Evolutionary conservation across 192 early-diverging fungal species (phyloP).

Genomic region (Lunasporangiospora selenospora): DNA sequence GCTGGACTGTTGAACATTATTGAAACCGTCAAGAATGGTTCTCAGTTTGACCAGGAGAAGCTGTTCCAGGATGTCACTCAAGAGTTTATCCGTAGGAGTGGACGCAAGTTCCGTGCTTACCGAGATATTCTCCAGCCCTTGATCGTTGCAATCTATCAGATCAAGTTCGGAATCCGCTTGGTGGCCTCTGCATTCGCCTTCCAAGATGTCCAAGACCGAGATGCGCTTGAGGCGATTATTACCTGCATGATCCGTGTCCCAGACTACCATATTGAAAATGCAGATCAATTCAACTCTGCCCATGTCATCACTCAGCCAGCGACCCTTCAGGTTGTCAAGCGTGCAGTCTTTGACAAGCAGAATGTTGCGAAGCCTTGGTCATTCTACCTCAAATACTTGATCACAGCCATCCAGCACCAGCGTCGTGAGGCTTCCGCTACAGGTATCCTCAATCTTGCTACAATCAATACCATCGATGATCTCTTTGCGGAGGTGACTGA

Average conservation of each 20-base stretch:
- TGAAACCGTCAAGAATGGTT: constrained; percentile 37
- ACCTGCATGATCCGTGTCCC: constrained; percentile 48
- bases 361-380: constrained; percentile 50
- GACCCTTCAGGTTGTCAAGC: constrained; percentile 46
- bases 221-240: constrained; percentile 41
- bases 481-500: constrained; percentile 64
- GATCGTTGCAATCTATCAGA: constrained; percentile 69
- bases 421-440: constrained; percentile 43
- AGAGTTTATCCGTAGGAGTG: constrained; percentile 68
- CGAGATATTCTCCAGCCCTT: constrained; percentile 78
- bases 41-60: constrained; percentile 61
- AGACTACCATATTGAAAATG: constrained; percentile 44
- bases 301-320: constrained; percentile 51
- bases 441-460: constrained; percentile 48
- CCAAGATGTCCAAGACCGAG: constrained; percentile 13
- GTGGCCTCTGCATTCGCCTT: constrained; percentile 41
- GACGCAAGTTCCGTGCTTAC: constrained; percentile 75
- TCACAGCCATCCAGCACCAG: constrained; percentile 54
- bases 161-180: constrained; percentile 78
- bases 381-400: constrained; percentile 60
- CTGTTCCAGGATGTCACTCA: constrained; percentile 73
- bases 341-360: constrained; percentile 53
- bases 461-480: constrained; percentile 53
- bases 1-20: constrained; percentile 53
- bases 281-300: constrained; percentile 47